Conservation (phyloP, 352 stramenopile species). For the Stramenopiles sp. region DNA sequence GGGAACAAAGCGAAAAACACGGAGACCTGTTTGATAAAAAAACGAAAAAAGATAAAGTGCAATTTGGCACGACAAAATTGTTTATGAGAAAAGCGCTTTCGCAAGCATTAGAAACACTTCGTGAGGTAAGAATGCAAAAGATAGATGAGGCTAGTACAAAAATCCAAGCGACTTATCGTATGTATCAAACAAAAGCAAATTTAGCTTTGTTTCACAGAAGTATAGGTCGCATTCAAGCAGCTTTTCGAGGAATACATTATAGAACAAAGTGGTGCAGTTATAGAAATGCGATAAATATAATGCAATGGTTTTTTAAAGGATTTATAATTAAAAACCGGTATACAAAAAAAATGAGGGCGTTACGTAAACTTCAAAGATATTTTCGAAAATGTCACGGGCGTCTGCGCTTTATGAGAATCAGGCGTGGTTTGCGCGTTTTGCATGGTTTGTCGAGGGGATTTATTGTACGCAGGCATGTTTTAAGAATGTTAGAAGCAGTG, state of each 20-base stretch:
- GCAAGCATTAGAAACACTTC: slow-evolving; percentile 66
- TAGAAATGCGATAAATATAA: neutral
- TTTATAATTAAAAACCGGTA: slow-evolving; percentile 12
- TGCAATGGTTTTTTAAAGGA: slow-evolving; percentile 13
- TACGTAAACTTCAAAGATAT: slow-evolving; percentile 15
- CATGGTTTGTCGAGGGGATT: slow-evolving; percentile 13
- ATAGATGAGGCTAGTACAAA: slow-evolving; percentile 14
- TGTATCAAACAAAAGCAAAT: neutral
- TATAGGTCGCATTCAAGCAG: slow-evolving; percentile 11
- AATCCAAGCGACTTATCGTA: slow-evolving; percentile 13
- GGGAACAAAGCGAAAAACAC: neutral
- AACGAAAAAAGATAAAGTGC: slow-evolving; percentile 24
- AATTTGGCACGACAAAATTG: slow-evolving; percentile 84
- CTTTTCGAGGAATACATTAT: slow-evolving; percentile 15
- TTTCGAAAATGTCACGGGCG: neutral
- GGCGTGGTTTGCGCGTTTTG: slow-evolving; percentile 1
- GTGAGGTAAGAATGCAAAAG: slow-evolving; percentile 26
- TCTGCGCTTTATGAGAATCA: neutral
- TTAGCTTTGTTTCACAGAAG: slow-evolving; percentile 6
- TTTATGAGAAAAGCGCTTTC: slow-evolving; percentile 75
- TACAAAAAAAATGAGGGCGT: neutral
- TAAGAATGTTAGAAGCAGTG: slow-evolving; percentile 12
- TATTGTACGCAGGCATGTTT: slow-evolving; percentile 15
- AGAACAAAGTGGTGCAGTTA: slow-evolving; percentile 10
- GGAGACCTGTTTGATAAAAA: slow-evolving; percentile 11